Evolutionary conservation across 192 early-diverging fungal species (phyloP), one percentile per base, ranked within the genome.

Genomic region (Pilobolus umbonatus): DNA sequence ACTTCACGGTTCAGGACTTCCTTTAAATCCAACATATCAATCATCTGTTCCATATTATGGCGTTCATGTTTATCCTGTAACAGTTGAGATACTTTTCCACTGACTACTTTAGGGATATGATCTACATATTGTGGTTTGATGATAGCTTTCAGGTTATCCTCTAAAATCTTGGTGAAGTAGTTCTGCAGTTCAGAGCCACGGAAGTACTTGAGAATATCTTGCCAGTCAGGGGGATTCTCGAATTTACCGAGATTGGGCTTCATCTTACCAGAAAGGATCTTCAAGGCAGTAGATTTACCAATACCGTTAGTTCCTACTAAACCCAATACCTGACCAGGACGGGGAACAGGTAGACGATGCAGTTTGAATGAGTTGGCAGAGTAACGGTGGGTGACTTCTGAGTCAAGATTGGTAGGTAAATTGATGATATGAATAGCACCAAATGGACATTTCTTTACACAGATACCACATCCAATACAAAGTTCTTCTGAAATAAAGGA

Each of bases 391-490:
- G 93, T 98, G 26, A 92, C 94, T 67, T 96, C 85, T 67, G 83
- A 89, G 60, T 93, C 88, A 55, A 98, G 79, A 72, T 95, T 96
- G 39, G 94, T 93, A 35, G 96, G 96, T 75, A 98, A 73, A 75
- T 98, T 98, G 80, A 98, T 89, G 62, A 98, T 95, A 59, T 82
- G 80, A 64, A 98, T 98, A 25, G 96, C 96, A 45, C 72, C 91
- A 68, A 98, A 96, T 38, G 96, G 96, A 67, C 95, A 98, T 73
- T 93, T 92, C 67, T 98, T 98, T 47, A 86, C 84, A 71, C 96
- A 98, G 62, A 98, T 96, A 79, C 93, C 93, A 72, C 96, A 98
- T 64, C 95, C 95, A 70, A 98, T 96, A 77, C 96, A 98, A 29
- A 98, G 77, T 47, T 88, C 86, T 74, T 98, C 96, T 15, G 94